Evolutionary conservation across 345 rosid species (phyloP), one percentile per base, ranked within the genome.

Genomic region (Toxicodendron radicans): DNA sequence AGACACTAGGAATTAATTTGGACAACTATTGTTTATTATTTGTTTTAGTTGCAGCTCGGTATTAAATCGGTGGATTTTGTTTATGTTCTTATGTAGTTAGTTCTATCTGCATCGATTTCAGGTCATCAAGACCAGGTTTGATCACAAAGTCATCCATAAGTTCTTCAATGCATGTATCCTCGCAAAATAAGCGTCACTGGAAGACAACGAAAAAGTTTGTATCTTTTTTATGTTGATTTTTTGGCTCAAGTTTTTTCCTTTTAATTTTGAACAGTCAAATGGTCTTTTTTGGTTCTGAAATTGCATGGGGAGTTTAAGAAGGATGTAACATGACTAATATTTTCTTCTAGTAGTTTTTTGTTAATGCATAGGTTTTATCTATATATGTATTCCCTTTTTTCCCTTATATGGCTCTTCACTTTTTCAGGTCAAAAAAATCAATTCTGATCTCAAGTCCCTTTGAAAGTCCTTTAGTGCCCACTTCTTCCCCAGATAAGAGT

Each of bases 141-240:
- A 79, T 78, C 5, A 61, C 79, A 72, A 83, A 72, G 63, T 77
- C 85, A 32, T 79, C 82, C 54, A 73, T 56, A 68, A 78, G 81
- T 80, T 72, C 85, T 71, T 73, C 86, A 20, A 51, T 71, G 17
- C 72, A 73, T 75, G 73, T 74, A 58, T 70, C 87, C 71, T 76
- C 85, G 33, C 77, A 64, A 67, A 85, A 83, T 66, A 86, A 73
- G 67, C 81, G 78, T 78, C 80, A 75, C 59, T 58, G 81, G 70
- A 87, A 85, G 77, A 58, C 66, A 48, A 70, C 74, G 65, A 78
- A 78, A 51, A 88, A 80, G 95, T 88, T 64, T 71, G 82, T 84
- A 75, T 63, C 73, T 17, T 68, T 75, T 35, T 70, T 71, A 71
- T 77, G 61, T 58, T 76, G 54, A 61, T 80, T 71, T 76, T 66